Conservation (phyloP, 139 green algal species). For the Tetradesmus obliquus region DNA sequence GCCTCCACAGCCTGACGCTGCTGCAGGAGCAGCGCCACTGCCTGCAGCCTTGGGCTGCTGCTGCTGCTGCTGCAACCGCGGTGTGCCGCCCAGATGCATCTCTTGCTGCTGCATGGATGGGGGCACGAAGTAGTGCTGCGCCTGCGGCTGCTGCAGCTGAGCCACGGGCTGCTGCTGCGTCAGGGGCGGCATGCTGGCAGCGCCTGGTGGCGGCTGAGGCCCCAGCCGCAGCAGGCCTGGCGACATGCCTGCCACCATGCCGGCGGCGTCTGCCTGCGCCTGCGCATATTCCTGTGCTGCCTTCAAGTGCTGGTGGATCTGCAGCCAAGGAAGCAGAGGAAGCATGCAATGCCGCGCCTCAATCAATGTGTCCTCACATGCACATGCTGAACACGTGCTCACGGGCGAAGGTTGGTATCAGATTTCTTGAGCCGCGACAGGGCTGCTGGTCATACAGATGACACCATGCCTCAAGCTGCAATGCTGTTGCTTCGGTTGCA, state of each 20-base stretch:
- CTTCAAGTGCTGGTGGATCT: not conserved
- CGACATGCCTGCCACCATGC: not conserved
- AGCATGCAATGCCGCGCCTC: too few species aligned
- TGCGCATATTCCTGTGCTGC: not conserved
- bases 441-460: too few species aligned
- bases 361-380: too few species aligned
- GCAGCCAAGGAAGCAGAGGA: too few species aligned
- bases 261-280: not conserved
- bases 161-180: not conserved
- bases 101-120: not conserved
- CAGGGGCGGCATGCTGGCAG: not conserved
- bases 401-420: too few species aligned
- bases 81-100: not conserved
- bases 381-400: too few species aligned
- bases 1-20: not conserved
- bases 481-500: too few species aligned
- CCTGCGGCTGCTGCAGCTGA: conserved; percentile 1
- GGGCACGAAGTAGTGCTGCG: not conserved
- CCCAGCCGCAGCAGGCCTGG: not conserved
- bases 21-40: not conserved
- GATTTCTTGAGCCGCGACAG: too few species aligned
- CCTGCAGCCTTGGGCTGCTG: not conserved
- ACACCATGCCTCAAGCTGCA: too few species aligned
- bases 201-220: not conserved
- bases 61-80: not conserved